phyloP scores from a whole-genome alignment of 805 yeast genomes.

The Clavispora asparagi region DNA sequence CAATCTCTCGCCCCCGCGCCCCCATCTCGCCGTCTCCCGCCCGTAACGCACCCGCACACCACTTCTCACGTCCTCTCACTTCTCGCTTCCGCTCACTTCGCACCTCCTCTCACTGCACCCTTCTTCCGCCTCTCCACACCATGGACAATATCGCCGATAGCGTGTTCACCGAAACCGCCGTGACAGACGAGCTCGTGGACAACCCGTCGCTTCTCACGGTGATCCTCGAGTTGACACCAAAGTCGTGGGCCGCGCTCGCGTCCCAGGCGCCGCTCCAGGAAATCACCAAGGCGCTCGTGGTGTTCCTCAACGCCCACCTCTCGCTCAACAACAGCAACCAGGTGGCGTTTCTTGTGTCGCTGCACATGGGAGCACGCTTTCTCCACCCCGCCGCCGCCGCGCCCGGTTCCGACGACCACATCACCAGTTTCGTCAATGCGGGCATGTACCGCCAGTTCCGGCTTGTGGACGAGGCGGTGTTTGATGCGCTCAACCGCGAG shows the following conservation, averaged over 20 bases:
- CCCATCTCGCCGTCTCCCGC: too few relatives aligned
- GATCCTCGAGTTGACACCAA: slow-evolving; percentile 71
- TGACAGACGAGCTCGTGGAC: slow-evolving; percentile 27
- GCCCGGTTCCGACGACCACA: slow-evolving; percentile 10
- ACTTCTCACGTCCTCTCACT: too few relatives aligned
- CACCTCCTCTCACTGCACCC: not conserved
- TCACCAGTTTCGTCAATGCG: slow-evolving; percentile 29
- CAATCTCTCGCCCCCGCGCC: too few relatives aligned
- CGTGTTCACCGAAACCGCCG: slow-evolving; percentile 37
- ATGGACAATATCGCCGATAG: slow-evolving; percentile 71
- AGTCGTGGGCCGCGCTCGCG: slow-evolving; percentile 52
- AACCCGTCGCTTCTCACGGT: slow-evolving; percentile 75
- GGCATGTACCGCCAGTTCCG: slow-evolving; percentile 85
- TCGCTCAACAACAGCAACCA: slow-evolving; percentile 79
- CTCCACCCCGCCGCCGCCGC: slow-evolving; percentile 54
- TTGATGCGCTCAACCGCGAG: slow-evolving; percentile 51
- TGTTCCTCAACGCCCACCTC: slow-evolving; percentile 81
- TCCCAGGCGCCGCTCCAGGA: slow-evolving; percentile 50
- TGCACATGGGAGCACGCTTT: slow-evolving; percentile 62
- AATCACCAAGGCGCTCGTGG: slow-evolving; percentile 60
- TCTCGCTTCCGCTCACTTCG: too few relatives aligned
- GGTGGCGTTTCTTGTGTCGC: slow-evolving; percentile 76
- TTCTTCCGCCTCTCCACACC: not conserved
- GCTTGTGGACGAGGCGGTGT: slow-evolving; percentile 67
- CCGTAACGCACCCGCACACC: too few relatives aligned